Evolutionary conservation across 2,329 filamentous ascomycete species (phyloP).

Genomic region (Penicillium brasilianum): DNA sequence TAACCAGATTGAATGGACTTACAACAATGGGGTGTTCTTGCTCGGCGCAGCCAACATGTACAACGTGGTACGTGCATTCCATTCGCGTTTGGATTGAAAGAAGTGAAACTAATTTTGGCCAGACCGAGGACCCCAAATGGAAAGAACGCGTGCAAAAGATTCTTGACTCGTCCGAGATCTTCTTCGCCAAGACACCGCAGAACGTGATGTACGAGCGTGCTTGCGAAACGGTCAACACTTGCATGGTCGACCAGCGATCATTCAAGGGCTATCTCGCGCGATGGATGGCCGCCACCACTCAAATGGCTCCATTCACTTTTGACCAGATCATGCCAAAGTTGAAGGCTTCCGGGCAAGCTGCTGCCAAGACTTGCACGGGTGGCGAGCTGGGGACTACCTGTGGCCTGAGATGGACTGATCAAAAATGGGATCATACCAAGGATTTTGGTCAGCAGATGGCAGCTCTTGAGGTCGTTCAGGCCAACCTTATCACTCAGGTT

Average conservation of each 20-base stretch:
- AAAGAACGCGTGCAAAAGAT: constrained; percentile 56
- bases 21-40: constrained; percentile 62
- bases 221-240: constrained; percentile 61
- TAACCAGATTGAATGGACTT: constrained; percentile 62
- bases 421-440: constrained; percentile 43
- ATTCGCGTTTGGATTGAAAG: no score
- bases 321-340: constrained; percentile 59
- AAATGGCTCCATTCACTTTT: constrained; percentile 63
- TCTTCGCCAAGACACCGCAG: constrained; percentile 51
- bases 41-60: constrained; percentile 63
- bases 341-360: constrained; percentile 58
- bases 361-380: constrained; percentile 60
- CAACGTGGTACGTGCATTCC: constrained; percentile 50
- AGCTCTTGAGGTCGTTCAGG: constrained; percentile 42
- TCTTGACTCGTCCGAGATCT: constrained; percentile 59
- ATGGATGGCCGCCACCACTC: constrained; percentile 62
- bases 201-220: constrained; percentile 64
- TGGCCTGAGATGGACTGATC: constrained; percentile 48
- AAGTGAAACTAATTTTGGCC: constrained; percentile 5
- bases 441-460: constrained; percentile 51
- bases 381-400: constrained; percentile 47
- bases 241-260: constrained; percentile 67
- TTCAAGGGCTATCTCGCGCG: constrained; percentile 71
- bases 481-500: constrained; percentile 38
- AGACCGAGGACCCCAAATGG: constrained; percentile 58